phyloP scores from a whole-genome alignment of 257 asterid genomes.

The Ballota nigra region DNA sequence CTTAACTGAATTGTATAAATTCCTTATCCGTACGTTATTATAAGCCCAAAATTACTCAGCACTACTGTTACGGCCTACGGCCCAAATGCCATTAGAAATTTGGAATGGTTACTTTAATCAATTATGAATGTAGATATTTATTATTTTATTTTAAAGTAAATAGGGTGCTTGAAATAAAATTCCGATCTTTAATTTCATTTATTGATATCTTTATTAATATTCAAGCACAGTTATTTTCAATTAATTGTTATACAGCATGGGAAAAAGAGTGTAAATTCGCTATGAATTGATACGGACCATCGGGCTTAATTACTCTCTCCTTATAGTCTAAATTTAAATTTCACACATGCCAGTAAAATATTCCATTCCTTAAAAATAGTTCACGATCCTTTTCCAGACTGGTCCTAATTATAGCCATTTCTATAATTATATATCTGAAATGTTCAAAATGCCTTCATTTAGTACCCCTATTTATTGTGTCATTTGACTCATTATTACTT shows the following conservation, averaged over 20 bases:
- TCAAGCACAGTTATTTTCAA: neutral
- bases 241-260: neutral
- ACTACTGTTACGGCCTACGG: neutral
- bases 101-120: neutral
- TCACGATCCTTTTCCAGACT: too few relatives aligned
- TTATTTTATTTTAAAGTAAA: neutral
- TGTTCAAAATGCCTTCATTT: too few relatives aligned
- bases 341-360: too few relatives aligned
- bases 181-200: neutral
- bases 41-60: neutral
- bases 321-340: too few relatives aligned
- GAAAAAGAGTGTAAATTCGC: neutral
- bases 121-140: neutral
- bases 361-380: too few relatives aligned
- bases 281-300: neutral
- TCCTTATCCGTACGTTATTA: neutral
- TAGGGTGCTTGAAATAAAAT: neutral
- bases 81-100: neutral
- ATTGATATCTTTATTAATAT: neutral
- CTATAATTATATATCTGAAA: too few relatives aligned
- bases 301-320: too few relatives aligned
- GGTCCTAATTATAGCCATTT: too few relatives aligned
- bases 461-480: too few relatives aligned
- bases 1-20: slow-evolving; percentile 20
- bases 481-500: too few relatives aligned